Base-by-base conservation (phyloP, 2,329 filamentous ascomycete genomes). In the Alternaria burnsii region DNA sequence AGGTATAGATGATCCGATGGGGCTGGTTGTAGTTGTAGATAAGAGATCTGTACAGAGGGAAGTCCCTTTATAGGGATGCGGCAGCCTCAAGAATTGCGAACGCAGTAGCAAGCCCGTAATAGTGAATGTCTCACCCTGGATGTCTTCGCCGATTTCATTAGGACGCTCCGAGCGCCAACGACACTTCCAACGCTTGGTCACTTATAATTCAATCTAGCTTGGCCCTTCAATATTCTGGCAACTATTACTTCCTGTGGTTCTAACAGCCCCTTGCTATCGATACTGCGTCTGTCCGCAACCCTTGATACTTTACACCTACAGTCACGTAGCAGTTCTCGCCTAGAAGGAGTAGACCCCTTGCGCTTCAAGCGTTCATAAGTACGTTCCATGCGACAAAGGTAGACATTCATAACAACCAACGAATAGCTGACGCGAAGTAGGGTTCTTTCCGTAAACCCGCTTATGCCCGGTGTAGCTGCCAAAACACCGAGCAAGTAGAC, bases 121-220 rank as follows among this genome's bases (percentile, higher is more conserved):
- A 3, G 0, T 32, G 0, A 11, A 32, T 32, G 30, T 32, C 4
- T 32, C 30, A 32, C 11, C 10, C 11, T 11, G 10, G 30, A 32
- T 32, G 30, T 32, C 57, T 54, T 51, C 57, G 1, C 51, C 57
- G 34, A 50, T 44, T 1, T 55, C 10, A 59, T 55, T 16, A 59
- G n/a, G 16, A 43, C 38, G 16, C 32, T 18, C 28, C 43, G 5
- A 3, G 34, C 34, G 34, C 34, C 34, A 36, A 36, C 12, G 34
- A 36, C 1, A 36, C 34, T 4, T 36, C 34, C 34, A 36, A 36
- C 34, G 12, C 34, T 36, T 36, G 14, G 34, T 36, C 34, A 14
- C 34, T 36, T 36, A 36, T 14, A 36, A 14, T 36, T 36, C 34
- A 36, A 36, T 36, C 0, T 16, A 16, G 7, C 34, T 36, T 7